phyloP scores from a whole-genome alignment of 2,329 filamentous ascomycete species.

The Bipolaris sorokiniana region DNA sequence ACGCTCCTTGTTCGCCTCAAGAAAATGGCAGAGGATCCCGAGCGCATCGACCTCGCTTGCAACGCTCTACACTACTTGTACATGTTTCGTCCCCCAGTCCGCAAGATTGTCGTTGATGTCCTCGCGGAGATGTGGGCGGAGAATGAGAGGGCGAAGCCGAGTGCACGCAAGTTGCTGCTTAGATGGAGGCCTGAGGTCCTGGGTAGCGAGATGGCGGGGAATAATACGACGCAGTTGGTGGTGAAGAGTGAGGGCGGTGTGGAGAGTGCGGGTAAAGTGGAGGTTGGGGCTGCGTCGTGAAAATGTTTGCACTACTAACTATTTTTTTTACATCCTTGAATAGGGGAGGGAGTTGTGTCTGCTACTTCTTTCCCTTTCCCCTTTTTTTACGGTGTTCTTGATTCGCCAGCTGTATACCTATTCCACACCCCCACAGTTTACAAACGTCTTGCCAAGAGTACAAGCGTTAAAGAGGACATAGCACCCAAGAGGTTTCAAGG shows the following conservation, averaged over 20 bases:
- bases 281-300: slow-evolving; percentile 37
- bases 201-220: slow-evolving; percentile 25
- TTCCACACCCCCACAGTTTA: neutral
- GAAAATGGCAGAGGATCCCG: slow-evolving; percentile 67
- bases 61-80: slow-evolving; percentile 61
- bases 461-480: no score
- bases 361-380: neutral
- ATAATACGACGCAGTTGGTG: slow-evolving; percentile 16
- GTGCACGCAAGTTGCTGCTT: slow-evolving; percentile 60
- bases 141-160: slow-evolving; percentile 55
- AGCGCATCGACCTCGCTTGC: slow-evolving; percentile 65
- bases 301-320: neutral
- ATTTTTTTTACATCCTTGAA: neutral
- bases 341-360: neutral
- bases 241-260: slow-evolving; percentile 14
- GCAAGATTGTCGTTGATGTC: slow-evolving; percentile 63
- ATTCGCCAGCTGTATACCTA: neutral
- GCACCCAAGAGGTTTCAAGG: no score
- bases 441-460: no score
- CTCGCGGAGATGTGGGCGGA: slow-evolving; percentile 63
- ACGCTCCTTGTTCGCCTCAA: slow-evolving; percentile 75
- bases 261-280: slow-evolving; percentile 29
- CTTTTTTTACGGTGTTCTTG: neutral
- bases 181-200: slow-evolving; percentile 62
- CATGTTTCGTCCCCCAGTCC: slow-evolving; percentile 62